Evolutionary conservation across 2,329 filamentous ascomycete genomes (phyloP), one percentile per base, ranked within the genome.

Genomic region (Mollisiaceae sp.): DNA sequence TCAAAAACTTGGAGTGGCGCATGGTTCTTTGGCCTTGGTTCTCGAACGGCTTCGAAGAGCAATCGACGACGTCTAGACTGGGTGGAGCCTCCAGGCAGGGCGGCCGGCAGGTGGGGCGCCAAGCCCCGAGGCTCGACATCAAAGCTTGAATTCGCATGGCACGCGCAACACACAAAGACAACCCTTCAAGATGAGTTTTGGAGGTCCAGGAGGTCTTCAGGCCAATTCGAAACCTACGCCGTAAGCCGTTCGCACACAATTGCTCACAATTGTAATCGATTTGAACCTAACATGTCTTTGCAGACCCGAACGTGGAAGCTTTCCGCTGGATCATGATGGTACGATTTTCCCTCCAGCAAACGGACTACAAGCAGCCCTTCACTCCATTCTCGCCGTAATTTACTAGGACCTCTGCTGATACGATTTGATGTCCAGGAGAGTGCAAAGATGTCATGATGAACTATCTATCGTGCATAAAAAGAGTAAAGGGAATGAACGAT

Each of bases 271-370:
- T 8, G 35, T 39, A 15, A 35, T 22, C 52, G 38, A 24, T n/a
- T 15, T 15, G 43, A 12, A 57, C 35, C 24, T 58, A 38, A 56
- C 35, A 18, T 20, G 36, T 22, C 20, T 45, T 47, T 61, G 41
- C 71, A 95, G 92, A 64, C 94, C 94, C 5, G 91, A 97, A 78
- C 89, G 94, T 73, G 94, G 94, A 63, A 96, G 92, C 74, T 98
- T 98, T 76, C 94, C 94, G n/a, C 87, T 98, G 63, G 94, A 98
- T 78, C 94, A 97, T 74, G 93, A 97, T 78, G 93, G 87, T 89
- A 80, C 71, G 77, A 68, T 65, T 62, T 54, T 38, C 61, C 50
- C 18, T 45, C 32, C 32, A 2, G 50, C 36, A 27, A n/a, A 55
- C 39, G 18, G 5, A 36, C 32, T 20, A 2, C 20, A 24, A 43